These are phyloP conservation scores for Lithospermum erythrorhizon DNA, from an alignment of 257 asterid species.

Conservation along the genomic window DNA sequence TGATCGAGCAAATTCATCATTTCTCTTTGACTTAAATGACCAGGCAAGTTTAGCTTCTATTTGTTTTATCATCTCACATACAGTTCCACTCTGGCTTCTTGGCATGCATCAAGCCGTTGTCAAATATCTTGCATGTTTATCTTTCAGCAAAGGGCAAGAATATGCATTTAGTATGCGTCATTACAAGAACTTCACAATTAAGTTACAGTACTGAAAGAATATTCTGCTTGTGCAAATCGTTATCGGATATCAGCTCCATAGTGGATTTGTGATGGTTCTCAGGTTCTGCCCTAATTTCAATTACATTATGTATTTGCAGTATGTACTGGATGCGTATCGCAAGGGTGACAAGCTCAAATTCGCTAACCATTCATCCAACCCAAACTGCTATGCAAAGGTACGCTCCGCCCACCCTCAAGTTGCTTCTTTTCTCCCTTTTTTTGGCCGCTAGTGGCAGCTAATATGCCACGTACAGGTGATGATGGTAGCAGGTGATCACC, in stretches of 20 bases:
- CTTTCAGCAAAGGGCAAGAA: background rate
- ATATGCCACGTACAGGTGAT: conserved; percentile 40
- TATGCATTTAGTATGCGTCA: too few relatives aligned
- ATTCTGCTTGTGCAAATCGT: too few relatives aligned
- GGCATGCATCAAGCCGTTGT: background rate
- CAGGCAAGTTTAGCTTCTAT: conserved; percentile 41
- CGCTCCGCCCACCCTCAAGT: conserved; percentile 7
- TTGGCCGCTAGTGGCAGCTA: conserved; percentile 1
- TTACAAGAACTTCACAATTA: too few relatives aligned
- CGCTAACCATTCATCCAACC: conserved; percentile 90
- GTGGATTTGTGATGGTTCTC: too few relatives aligned
- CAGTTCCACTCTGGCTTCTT: background rate
- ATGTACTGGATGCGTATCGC: conserved; percentile 88
- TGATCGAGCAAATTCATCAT: conserved; percentile 88
- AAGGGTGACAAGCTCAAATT: conserved; percentile 95
- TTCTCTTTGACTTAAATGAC: conserved; percentile 87
- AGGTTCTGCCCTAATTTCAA: background rate
- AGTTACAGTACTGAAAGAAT: too few relatives aligned
- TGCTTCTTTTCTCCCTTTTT: background rate
- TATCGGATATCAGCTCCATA: too few relatives aligned
- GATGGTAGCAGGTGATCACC: conserved; percentile 94
- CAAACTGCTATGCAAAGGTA: conserved; percentile 94
- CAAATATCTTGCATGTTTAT: background rate
- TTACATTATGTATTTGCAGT: conserved; percentile 34
- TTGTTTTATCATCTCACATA: background rate